Conservation (phyloP, 1,284 basidiomycete genomes). For the Psilocybe mexicana region DNA sequence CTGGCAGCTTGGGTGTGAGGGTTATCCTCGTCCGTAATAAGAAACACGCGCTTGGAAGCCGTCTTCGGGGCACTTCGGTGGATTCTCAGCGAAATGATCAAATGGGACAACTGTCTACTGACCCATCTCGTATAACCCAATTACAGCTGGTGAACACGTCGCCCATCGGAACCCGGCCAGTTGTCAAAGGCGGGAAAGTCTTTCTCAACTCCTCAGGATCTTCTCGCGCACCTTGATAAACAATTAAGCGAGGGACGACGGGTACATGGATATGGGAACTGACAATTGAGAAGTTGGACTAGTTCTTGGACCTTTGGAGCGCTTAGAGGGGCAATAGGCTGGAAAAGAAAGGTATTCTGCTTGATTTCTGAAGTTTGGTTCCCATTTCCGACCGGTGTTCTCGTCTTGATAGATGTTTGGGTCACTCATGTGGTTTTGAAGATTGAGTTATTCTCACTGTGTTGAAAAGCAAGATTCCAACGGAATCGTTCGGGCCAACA, state of each 20-base stretch:
- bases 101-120: slow-evolving; percentile 23
- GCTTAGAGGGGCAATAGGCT: slow-evolving; percentile 75
- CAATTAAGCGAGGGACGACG: slow-evolving; percentile 4
- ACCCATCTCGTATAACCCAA: slow-evolving; percentile 87
- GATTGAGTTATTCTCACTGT: slow-evolving; percentile 58
- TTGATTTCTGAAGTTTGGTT: slow-evolving; percentile 72
- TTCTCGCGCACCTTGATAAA: slow-evolving; percentile 53
- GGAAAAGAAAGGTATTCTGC: slow-evolving; percentile 73
- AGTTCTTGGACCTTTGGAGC: slow-evolving; percentile 80
- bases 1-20: slow-evolving; percentile 50
- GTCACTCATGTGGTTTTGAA: slow-evolving; percentile 24
- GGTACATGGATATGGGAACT: slow-evolving; percentile 17
- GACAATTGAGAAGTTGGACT: slow-evolving; percentile 71
- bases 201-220: slow-evolving; percentile 54
- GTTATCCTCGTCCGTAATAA: slow-evolving; percentile 89
- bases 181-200: slow-evolving; percentile 61
- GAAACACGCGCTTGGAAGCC: slow-evolving; percentile 88
- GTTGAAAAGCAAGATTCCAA: slow-evolving; percentile 91
- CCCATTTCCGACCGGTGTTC: slow-evolving; percentile 46
- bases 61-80: slow-evolving; percentile 73
- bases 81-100: background rate
- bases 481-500: slow-evolving; percentile 82
- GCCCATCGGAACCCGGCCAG: slow-evolving; percentile 66
- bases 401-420: slow-evolving; percentile 37
- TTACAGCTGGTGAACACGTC: slow-evolving; percentile 88